These are phyloP conservation scores for Yamadazyma paraphyllophila DNA, from an alignment of 805 yeast species.

Conservation along the genomic window DNA sequence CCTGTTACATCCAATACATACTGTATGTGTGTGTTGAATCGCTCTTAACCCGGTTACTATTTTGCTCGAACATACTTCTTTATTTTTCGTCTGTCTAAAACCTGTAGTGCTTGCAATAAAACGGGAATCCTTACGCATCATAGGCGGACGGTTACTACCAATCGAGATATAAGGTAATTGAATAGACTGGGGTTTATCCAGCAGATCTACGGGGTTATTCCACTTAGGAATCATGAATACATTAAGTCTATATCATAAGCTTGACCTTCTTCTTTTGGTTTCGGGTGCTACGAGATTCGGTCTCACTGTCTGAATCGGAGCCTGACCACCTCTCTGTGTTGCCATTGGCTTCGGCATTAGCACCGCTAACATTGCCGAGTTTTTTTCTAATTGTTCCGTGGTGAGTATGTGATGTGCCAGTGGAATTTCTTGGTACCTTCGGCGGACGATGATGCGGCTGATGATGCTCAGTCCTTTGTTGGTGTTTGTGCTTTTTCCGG, in stretches of 20 bases:
- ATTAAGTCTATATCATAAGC: constrained; percentile 2
- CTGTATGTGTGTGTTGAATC: background rate
- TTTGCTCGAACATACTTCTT: background rate
- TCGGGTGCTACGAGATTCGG: constrained; percentile 1
- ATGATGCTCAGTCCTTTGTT: background rate
- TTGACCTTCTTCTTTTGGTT: constrained; percentile 7
- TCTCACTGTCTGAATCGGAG: constrained; percentile 1
- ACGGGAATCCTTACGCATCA: background rate
- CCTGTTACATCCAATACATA: background rate
- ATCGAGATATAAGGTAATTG: background rate
- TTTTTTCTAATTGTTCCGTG: too few species aligned
- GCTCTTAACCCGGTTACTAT: background rate
- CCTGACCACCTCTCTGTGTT: background rate
- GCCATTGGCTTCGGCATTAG: background rate
- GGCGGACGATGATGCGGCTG: background rate
- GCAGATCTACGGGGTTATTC: too few species aligned
- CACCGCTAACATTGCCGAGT: background rate
- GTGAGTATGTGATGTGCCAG: background rate
- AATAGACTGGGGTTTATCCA: too few species aligned
- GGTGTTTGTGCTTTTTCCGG: constrained; percentile 5
- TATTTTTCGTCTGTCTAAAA: background rate
- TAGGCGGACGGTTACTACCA: background rate
- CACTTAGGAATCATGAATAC: too few species aligned
- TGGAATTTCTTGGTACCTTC: background rate
- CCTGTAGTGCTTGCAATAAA: background rate